Base-by-base conservation (phyloP, 108 stramenopile species). In the Cylindrotheca fusiformis region DNA sequence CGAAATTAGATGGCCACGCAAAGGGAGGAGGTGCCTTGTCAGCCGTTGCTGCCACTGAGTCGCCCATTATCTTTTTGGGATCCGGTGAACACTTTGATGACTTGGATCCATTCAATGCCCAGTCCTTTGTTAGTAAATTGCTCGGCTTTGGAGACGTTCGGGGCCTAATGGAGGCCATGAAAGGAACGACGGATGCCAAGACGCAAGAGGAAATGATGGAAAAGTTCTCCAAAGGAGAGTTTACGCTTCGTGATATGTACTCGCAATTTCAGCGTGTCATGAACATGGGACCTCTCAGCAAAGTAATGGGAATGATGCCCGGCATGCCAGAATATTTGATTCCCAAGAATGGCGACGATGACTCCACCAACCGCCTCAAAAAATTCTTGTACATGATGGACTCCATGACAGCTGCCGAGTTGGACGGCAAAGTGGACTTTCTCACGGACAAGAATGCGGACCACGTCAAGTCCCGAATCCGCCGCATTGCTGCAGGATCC, bases 1-100 rank as follows among this genome's bases (percentile, higher is more conserved):
- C 98, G 59, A 99, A 99, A 78, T 76, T 99, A 29, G 98, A 99
- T 79, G 98, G 98, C 3, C 97, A 97, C 76, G 98, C 98, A 67
- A 99, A 96, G 77, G 98, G 98, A 18, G 98, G 98, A 26, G 98
- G 98, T n/a, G 98, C 98, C 0, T 73, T 99, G 48, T 88, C 86
- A 6, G 98, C 98, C 4, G 96, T 97, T 23, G 93, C 97, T 4
- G 97, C 98, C 2, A 99, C 98, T 4, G 76, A 87, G 33, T 83
- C 88, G 44, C 96, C 98, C 28, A 97, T 99, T 68, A 80, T 95
- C n/a, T 99, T 99, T 79, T 75, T 95, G 60, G 98, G 98, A 2
- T 79, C 80, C 48, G 98, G 98, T 26, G 98, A 99, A 63, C 94
- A 97, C 60, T 97, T 99, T 73, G 98, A 97, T 63, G 98, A 97